These are phyloP conservation scores for Physcomitrium patens DNA, from an alignment of 225 moss, liverwort and hornwort species.

Conservation along the genomic window DNA sequence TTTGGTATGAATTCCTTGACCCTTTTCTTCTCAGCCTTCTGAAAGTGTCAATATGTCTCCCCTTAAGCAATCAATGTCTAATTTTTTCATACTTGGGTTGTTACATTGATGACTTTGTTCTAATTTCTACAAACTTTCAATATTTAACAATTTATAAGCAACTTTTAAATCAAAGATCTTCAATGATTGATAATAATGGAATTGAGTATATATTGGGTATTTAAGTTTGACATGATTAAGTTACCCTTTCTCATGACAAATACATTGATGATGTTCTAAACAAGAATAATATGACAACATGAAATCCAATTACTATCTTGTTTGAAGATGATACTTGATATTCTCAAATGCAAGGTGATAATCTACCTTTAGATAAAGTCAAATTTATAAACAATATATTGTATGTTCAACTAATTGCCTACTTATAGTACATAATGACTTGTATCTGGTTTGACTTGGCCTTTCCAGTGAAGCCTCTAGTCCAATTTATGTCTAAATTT, in stretches of 20 bases:
- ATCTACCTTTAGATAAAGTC: background rate
- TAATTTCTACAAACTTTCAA: background rate
- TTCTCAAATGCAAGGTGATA: background rate
- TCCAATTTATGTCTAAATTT: background rate
- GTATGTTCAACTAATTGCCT: background rate
- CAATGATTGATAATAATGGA: background rate
- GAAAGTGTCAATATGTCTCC: background rate
- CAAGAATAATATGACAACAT: background rate
- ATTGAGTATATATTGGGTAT: background rate
- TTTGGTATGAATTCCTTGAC: background rate
- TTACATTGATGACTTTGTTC: background rate
- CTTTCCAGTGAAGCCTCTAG: background rate
- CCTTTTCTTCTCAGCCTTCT: background rate
- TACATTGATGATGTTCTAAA: background rate
- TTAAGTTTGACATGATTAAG: background rate
- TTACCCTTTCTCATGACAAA: background rate
- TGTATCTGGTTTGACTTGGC: background rate
- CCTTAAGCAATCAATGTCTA: background rate
- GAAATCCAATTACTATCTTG: background rate
- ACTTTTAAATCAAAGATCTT: background rate
- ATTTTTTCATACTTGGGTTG: background rate
- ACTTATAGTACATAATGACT: background rate
- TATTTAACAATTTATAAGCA: background rate
- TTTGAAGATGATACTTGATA: background rate
- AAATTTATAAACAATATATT: background rate